phyloP scores from a whole-genome alignment of 495 filamentous ascomycete species.

The Annulohypoxylon bovei region DNA sequence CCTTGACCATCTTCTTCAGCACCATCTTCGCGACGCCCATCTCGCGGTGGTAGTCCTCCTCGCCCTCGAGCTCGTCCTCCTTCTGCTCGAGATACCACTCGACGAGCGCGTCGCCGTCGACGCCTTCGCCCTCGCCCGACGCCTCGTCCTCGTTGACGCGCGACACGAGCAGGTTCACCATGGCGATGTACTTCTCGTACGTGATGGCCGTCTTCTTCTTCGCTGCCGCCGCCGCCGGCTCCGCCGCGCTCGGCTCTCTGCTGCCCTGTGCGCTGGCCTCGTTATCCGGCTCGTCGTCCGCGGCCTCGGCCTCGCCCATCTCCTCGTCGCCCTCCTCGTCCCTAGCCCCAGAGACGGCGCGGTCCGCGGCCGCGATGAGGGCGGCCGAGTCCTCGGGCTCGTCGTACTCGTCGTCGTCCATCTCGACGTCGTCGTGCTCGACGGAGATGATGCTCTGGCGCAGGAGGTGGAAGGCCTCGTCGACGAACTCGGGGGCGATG shows the following conservation, averaged over 20 bases:
- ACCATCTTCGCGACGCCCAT: slow-evolving; percentile 84
- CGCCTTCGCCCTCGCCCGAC: slow-evolving; percentile 79
- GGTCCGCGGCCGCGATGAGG: slow-evolving; percentile 53
- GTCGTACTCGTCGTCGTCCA: slow-evolving; percentile 80
- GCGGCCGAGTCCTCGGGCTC: slow-evolving; percentile 48
- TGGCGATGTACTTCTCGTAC: slow-evolving; percentile 92
- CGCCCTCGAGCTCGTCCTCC: slow-evolving; percentile 79
- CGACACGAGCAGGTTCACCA: slow-evolving; percentile 84
- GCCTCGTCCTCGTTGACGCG: slow-evolving; percentile 78
- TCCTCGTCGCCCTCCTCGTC: slow-evolving; percentile 75
- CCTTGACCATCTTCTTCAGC: slow-evolving; percentile 95
- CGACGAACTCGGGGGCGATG: slow-evolving; percentile 82
- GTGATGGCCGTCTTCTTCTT: slow-evolving; percentile 86
- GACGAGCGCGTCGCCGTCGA: slow-evolving; percentile 85
- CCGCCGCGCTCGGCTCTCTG: slow-evolving; percentile 42
- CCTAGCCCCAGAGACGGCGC: slow-evolving; percentile 50
- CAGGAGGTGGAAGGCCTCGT: slow-evolving; percentile 89
- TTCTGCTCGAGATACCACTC: slow-evolving; percentile 96
- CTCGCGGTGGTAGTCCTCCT: slow-evolving; percentile 84
- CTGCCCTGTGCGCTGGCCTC: slow-evolving; percentile 45
- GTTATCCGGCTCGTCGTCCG: slow-evolving; percentile 19
- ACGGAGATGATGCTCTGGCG: slow-evolving; percentile 96
- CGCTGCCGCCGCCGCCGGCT: slow-evolving; percentile 50
- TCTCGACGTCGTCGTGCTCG: slow-evolving; percentile 97
- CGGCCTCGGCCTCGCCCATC: slow-evolving; percentile 69